Percentiles rank a stretch among this genome's conserved stretches.
phyloP scores from a whole-genome alignment of 2,329 filamentous ascomycete genomes.

The Karstenula rhodostoma region DNA sequence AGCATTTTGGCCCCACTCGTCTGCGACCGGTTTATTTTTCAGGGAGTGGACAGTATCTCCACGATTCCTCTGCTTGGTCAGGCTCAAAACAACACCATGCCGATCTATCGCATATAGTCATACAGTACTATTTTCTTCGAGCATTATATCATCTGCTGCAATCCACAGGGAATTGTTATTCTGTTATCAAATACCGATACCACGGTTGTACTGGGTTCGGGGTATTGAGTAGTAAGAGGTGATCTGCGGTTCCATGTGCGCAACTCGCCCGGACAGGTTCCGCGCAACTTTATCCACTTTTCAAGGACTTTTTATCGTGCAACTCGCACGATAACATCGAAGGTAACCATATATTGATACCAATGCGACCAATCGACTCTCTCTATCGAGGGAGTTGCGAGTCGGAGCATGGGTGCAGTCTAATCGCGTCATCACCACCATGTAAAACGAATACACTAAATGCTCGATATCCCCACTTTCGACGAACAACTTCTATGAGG shows the following conservation, averaged over 20 bases:
- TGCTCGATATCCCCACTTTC: constrained; percentile 8
- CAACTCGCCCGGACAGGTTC: neutral
- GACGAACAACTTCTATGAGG: neutral
- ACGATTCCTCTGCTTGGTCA: too few species aligned
- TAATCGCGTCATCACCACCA: constrained; percentile 13
- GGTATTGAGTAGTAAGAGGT: neutral
- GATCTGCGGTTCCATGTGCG: neutral
- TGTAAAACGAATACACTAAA: constrained; percentile 14
- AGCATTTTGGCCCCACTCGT: neutral
- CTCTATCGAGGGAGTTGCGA: neutral
- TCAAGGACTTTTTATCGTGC: neutral
- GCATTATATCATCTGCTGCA: too few species aligned
- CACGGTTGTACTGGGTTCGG: neutral
- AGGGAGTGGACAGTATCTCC: neutral
- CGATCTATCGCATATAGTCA: too few species aligned
- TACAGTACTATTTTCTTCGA: too few species aligned
- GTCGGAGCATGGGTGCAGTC: neutral
- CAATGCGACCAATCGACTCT: neutral
- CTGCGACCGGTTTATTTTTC: neutral
- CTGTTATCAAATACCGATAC: neutral
- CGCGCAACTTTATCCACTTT: neutral
- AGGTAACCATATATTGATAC: neutral
- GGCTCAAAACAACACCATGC: too few species aligned
- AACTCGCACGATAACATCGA: neutral
- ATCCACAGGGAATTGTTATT: too few species aligned